Evolutionary conservation across 345 rosid species (phyloP), one percentile per base, ranked within the genome.

Genomic region (Raphanus sativus): DNA sequence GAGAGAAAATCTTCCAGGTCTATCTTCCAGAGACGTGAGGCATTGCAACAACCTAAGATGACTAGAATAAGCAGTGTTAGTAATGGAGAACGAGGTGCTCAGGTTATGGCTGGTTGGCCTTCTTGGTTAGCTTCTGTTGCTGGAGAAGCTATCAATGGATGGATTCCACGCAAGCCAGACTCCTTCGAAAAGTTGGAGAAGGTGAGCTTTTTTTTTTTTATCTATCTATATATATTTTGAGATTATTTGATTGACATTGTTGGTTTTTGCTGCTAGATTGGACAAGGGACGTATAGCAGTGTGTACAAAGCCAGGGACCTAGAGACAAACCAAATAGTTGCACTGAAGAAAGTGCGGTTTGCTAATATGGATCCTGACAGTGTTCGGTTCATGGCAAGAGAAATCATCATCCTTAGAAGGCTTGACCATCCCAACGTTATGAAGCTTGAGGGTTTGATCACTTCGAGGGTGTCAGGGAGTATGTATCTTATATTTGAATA

Each of bases 41-140:
- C 62, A n/a, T 70, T 61, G 17, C 87, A 78, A 28, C 81, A 77
- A 54, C 77, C 85, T 65, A 62, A 50, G 86, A 80, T 82, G 30
- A 45, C 83, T 45, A 84, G 86, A 71, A 78, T 92, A 60, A 69
- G 74, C 73, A 86, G 91, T 69, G 58, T 88, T 71, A 32, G 84
- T 30, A 82, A 68, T 60, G 94, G 95, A 13, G 97, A 89, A 76
- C 86, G 62, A 82, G 97, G 89, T 36, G 91, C 89, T 34, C 90
- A 86, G 58, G 84, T 89, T 66, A 87, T 86, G 77, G 92, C 99
- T 42, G 99, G 99, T 80, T 95, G 99, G 99, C 99, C 99, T 62
- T 81, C 96, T 70, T 95, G 99, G 99, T 81, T 95, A 70, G 84
- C 89, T 24, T 75, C 88, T 0, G 99, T 92, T 71, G 99, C 99